phyloP scores from a whole-genome alignment of 2,329 filamentous ascomycete genomes.

The Botrytis galanthina region DNA sequence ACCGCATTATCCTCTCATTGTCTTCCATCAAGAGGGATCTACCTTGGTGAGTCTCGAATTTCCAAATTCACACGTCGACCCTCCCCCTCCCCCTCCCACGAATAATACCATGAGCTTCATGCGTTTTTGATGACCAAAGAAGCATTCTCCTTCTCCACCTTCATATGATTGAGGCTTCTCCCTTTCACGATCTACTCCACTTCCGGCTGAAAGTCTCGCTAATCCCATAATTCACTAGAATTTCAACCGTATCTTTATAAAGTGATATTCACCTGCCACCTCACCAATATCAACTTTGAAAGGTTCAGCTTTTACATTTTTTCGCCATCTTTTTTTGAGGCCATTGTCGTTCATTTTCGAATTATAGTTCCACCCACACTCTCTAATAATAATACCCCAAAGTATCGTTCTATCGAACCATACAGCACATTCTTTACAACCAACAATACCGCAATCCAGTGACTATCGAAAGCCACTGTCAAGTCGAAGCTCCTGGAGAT shows the following conservation, averaged over 20 bases:
- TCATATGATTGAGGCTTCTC: conserved; percentile 8
- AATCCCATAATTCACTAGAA: conserved; percentile 19
- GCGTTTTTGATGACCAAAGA: neutral
- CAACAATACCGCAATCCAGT: conserved; percentile 31
- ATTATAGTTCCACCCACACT: conserved; percentile 32
- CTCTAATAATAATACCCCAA: conserved; percentile 36
- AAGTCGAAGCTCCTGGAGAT: conserved; percentile 41
- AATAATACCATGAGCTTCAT: conserved; percentile 22
- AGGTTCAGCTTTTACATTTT: conserved; percentile 24
- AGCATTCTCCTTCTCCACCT: conserved; percentile 26
- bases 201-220: conserved; percentile 15
- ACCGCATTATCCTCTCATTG: neutral
- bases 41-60: conserved; percentile 20
- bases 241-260: conserved; percentile 13
- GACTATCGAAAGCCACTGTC: conserved; percentile 32
- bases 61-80: neutral
- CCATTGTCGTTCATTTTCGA: conserved; percentile 37
- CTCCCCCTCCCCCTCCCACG: conserved; percentile 18
- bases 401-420: conserved; percentile 31
- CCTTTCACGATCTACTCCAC: conserved; percentile 3
- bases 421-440: conserved; percentile 36
- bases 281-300: conserved; percentile 24
- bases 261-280: conserved; percentile 26
- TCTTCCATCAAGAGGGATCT: conserved; percentile 29
- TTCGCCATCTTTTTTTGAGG: conserved; percentile 26